These are phyloP conservation scores for Tolypocladium paradoxum DNA, from an alignment of 2,329 filamentous ascomycete genomes.

Conservation along the genomic window DNA sequence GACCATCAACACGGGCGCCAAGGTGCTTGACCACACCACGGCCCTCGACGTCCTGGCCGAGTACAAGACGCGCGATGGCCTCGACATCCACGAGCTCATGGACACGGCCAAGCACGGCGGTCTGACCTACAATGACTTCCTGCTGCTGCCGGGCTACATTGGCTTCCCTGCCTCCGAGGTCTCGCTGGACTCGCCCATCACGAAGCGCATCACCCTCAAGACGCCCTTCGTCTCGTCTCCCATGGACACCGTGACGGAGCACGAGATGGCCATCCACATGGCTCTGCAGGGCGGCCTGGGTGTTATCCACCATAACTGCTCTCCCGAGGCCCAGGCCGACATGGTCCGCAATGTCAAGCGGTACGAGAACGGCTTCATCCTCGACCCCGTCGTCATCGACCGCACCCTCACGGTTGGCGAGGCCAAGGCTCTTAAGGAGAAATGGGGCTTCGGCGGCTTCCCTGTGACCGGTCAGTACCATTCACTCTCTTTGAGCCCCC, in stretches of 20 bases:
- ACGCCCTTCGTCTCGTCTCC: constrained; percentile 94
- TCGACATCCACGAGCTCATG: constrained; percentile 76
- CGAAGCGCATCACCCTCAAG: constrained; percentile 92
- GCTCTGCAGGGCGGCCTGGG: constrained; percentile 78
- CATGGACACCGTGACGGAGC: constrained; percentile 99
- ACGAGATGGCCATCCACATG: constrained; percentile 99
- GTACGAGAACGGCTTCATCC: constrained; percentile 98
- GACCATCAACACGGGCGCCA: constrained; percentile 38
- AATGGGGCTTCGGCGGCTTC: constrained; percentile 97
- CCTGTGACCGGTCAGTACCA: constrained; percentile 83
- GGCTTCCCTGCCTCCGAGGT: constrained; percentile 92
- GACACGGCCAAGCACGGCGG: constrained; percentile 88
- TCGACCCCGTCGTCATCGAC: constrained; percentile 86
- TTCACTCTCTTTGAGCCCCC: constrained; percentile 5
- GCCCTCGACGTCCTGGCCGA: constrained; percentile 75
- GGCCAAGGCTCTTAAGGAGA: constrained; percentile 86
- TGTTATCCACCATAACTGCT: constrained; percentile 99
- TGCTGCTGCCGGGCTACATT: constrained; percentile 93
- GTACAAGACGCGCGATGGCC: constrained; percentile 73
- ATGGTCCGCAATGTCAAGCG: constrained; percentile 99
- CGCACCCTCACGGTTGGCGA: constrained; percentile 82
- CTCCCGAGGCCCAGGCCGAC: constrained; percentile 90
- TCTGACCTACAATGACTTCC: constrained; percentile 97
- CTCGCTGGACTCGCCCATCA: constrained; percentile 78
- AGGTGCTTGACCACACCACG: constrained; percentile 61